Percentiles rank a stretch among this genome's conserved stretches.
Conservation (phyloP, 2,329 filamentous ascomycete genomes). For the Sphaerulina musiva region DNA sequence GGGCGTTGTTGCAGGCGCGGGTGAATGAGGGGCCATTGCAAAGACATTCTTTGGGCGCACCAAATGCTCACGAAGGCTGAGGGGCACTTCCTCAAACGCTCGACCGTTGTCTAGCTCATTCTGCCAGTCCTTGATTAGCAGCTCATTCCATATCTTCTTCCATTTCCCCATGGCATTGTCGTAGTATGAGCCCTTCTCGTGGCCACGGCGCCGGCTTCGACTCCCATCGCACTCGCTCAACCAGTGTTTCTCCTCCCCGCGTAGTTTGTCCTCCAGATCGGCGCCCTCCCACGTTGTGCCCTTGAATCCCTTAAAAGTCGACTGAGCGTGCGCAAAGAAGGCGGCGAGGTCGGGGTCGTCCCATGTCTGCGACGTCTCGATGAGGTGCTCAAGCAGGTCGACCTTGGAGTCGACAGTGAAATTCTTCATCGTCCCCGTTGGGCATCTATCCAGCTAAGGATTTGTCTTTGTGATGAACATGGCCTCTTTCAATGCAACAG, state of each 20-base stretch:
- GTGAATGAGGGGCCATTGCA: neutral
- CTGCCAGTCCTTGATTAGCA: constrained; percentile 20
- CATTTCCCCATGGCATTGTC: constrained; percentile 18
- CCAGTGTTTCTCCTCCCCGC: constrained; percentile 17
- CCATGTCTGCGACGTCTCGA: constrained; percentile 11
- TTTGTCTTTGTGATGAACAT: neutral
- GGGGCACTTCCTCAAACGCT: constrained; percentile 11
- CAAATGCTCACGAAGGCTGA: constrained; percentile 1
- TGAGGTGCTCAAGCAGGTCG: constrained; percentile 12
- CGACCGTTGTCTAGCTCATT: constrained; percentile 12
- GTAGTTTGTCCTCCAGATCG: constrained; percentile 13
- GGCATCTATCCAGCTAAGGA: neutral
- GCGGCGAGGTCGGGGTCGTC: constrained; percentile 13
- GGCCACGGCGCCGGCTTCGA: constrained; percentile 12
- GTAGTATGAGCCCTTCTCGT: constrained; percentile 19
- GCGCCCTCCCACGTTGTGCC: constrained; percentile 12
- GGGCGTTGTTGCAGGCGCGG: neutral
- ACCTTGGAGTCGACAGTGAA: constrained; percentile 16
- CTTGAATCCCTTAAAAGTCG: constrained; percentile 10
- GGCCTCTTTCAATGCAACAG: too few relatives aligned
- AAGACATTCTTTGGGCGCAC: neutral
- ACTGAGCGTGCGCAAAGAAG: constrained; percentile 14
- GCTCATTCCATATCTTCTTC: constrained; percentile 14
- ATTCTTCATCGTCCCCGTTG: constrained; percentile 1
- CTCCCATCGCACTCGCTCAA: constrained; percentile 11